phyloP scores from a whole-genome alignment of 2,329 filamentous ascomycete genomes.

The Arachnopeziza araneosa region DNA sequence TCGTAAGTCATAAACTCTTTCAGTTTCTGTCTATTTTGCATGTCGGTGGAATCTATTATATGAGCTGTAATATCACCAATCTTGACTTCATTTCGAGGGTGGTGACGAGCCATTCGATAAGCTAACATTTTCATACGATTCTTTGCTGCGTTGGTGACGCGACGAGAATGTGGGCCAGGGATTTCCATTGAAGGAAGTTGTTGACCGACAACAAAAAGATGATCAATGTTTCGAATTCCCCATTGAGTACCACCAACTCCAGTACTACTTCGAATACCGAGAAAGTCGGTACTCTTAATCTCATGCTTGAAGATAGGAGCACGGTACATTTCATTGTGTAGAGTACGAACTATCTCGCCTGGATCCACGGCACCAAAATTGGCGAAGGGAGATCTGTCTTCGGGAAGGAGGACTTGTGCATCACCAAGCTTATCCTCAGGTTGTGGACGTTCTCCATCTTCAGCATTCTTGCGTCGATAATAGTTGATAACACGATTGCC shows the following conservation, averaged over 20 bases:
- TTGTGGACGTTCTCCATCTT: conserved; percentile 40
- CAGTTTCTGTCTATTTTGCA: conserved; percentile 93
- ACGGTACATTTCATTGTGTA: conserved; percentile 94
- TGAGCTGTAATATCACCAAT: conserved; percentile 87
- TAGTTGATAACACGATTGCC: conserved; percentile 95
- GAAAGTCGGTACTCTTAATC: conserved; percentile 73
- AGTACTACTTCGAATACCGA: conserved; percentile 78
- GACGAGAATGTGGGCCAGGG: conserved; percentile 86
- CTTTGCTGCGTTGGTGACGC: conserved; percentile 95
- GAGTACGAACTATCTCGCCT: conserved; percentile 81
- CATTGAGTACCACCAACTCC: conserved; percentile 72
- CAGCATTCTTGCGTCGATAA: conserved; percentile 76
- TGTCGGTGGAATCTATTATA: conserved; percentile 87
- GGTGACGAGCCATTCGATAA: conserved; percentile 80
- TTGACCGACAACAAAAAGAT: conserved; percentile 87
- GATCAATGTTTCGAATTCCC: conserved; percentile 83
- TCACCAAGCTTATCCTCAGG: conserved; percentile 72
- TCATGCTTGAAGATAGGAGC: conserved; percentile 89
- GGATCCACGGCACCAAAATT: conserved; percentile 91
- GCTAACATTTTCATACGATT: conserved; percentile 95
- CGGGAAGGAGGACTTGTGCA: conserved; percentile 77
- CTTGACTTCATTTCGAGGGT: conserved; percentile 60
- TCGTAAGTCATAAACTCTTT: conserved; percentile 94
- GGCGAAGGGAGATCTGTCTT: conserved; percentile 93
- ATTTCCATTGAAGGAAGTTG: conserved; percentile 89